Evolutionary conservation across 1,284 basidiomycete genomes (phyloP).

Genomic region (Limonomyces culmigenus): DNA sequence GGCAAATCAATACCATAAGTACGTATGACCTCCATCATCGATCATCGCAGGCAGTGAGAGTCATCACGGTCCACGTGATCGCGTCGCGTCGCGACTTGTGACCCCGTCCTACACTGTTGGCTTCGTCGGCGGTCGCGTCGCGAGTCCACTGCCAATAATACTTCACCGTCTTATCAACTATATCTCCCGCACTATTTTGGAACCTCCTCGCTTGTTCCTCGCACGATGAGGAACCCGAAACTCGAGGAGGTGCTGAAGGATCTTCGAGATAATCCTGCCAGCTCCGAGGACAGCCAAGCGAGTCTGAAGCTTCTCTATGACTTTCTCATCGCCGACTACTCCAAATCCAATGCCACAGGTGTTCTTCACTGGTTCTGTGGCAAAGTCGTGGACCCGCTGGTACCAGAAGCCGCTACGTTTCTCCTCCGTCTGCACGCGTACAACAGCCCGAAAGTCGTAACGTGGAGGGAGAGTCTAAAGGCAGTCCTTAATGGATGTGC

Average conservation of each 20-base stretch:
- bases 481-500: conserved; percentile 42
- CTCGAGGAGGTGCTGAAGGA: conserved; percentile 19
- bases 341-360: conserved; percentile 18
- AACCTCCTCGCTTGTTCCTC: too few species aligned
- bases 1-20: too few species aligned
- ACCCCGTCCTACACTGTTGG: too few species aligned
- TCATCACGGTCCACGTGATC: too few species aligned
- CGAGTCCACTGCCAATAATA: too few species aligned
- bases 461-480: conserved; percentile 45
- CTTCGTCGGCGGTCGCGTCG: too few species aligned
- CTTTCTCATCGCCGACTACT: conserved; percentile 35
- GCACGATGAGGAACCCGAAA: too few species aligned
- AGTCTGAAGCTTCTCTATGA: conserved; percentile 22
- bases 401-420: conserved; percentile 54
- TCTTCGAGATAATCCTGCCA: conserved; percentile 39
- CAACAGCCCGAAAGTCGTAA: conserved; percentile 33
- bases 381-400: conserved; percentile 30
- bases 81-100: too few species aligned
- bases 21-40: too few species aligned
- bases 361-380: conserved; percentile 64
- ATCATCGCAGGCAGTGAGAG: too few species aligned
- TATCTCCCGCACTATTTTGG: too few species aligned
- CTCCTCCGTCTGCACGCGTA: conserved; percentile 71
- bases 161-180: too few species aligned
- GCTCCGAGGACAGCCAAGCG: conserved; percentile 18